These are phyloP conservation scores for Leishmania gerbilli DNA, from an alignment of 208 protist species.

Conservation along the genomic window DNA sequence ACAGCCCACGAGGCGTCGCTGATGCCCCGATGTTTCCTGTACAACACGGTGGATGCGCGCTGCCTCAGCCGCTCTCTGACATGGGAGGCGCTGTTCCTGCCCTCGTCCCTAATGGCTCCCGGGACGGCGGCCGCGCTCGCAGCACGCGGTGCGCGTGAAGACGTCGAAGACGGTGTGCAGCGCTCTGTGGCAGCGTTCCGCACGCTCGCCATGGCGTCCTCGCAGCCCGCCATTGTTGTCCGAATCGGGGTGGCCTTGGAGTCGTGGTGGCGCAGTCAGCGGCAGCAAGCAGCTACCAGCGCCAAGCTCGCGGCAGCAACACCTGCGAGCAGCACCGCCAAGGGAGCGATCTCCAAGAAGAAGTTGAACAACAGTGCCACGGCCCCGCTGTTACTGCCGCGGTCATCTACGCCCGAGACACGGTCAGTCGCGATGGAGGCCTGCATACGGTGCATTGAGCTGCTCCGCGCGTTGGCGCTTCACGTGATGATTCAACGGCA, in stretches of 20 bases:
- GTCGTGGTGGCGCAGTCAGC: slow-evolving; percentile 24
- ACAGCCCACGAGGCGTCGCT: neutral
- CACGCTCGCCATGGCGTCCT: slow-evolving; percentile 22
- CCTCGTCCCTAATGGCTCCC: neutral
- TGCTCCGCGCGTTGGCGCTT: slow-evolving; percentile 16
- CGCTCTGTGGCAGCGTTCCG: slow-evolving; percentile 22
- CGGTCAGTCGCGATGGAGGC: slow-evolving; percentile 3
- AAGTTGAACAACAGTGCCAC: neutral
- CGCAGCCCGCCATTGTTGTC: slow-evolving; percentile 14
- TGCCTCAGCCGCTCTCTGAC: slow-evolving; percentile 26
- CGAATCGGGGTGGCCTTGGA: slow-evolving; percentile 26
- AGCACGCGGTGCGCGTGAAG: neutral
- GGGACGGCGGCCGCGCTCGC: neutral
- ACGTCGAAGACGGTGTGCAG: slow-evolving; percentile 2
- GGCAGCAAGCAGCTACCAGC: neutral
- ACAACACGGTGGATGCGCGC: slow-evolving; percentile 26
- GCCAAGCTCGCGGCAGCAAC: neutral
- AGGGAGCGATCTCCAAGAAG: slow-evolving; percentile 4
- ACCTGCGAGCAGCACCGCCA: neutral
- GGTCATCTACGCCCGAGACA: neutral
- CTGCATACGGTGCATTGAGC: slow-evolving; percentile 12
- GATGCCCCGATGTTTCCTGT: slow-evolving; percentile 17
- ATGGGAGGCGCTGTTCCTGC: slow-evolving; percentile 23
- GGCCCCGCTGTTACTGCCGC: neutral
- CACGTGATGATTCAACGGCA: slow-evolving; percentile 6